Percentiles rank a stretch among this genome's conserved stretches.
phyloP scores from a whole-genome alignment of 352 stramenopile genomes.

The Globisporangium camurandrum region DNA sequence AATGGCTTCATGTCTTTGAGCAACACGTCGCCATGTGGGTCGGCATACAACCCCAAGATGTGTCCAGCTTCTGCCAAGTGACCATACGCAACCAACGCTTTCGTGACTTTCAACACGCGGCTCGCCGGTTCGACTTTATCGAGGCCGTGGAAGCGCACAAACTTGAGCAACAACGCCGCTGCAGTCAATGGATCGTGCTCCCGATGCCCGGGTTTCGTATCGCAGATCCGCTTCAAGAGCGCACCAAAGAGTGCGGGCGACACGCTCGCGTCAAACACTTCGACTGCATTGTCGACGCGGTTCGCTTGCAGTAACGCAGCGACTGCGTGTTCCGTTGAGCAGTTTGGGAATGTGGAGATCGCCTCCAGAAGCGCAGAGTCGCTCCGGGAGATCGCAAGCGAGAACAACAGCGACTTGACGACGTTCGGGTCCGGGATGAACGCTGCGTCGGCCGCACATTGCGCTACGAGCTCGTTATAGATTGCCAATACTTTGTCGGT shows the following conservation, averaged over 20 bases:
- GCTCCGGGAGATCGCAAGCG: constrained; percentile 48
- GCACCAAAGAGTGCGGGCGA: constrained; percentile 22
- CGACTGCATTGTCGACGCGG: constrained; percentile 32
- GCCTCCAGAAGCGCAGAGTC: constrained; percentile 34
- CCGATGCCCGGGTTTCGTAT: constrained; percentile 13
- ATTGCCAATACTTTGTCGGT: constrained; percentile 54
- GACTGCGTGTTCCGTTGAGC: constrained; percentile 33
- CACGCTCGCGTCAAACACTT: constrained; percentile 36
- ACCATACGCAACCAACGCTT: constrained; percentile 33
- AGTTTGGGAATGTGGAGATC: constrained; percentile 31
- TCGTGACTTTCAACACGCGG: constrained; percentile 37
- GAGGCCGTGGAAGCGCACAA: constrained; percentile 36
- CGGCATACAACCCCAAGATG: constrained; percentile 42
- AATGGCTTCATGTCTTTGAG: constrained; percentile 43
- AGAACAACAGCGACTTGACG: constrained; percentile 51
- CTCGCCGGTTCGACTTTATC: constrained; percentile 23
- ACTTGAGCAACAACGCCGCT: constrained; percentile 52
- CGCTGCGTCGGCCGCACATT: constrained; percentile 7
- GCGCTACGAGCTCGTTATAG: constrained; percentile 21
- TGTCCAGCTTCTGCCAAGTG: constrained; percentile 38
- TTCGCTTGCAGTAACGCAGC: constrained; percentile 12
- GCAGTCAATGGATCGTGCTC: constrained; percentile 25
- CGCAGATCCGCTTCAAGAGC: constrained; percentile 31
- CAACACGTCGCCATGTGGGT: constrained; percentile 25
- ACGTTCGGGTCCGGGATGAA: constrained; percentile 42